Conservation (phyloP, 139 green algal species). For the Nannochloris sp. region DNA sequence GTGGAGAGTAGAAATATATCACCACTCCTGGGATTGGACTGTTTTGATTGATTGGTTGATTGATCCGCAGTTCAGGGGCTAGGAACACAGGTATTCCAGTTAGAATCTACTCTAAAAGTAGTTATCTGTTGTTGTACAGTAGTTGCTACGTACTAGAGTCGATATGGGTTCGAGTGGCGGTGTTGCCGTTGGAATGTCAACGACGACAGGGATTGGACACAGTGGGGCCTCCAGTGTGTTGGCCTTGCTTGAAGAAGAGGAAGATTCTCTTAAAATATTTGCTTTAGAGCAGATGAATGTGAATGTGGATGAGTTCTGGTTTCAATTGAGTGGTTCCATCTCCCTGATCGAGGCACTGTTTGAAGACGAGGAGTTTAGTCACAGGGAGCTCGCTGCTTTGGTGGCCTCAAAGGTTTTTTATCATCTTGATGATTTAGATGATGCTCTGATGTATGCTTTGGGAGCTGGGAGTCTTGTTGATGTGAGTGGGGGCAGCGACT, state of each 20-base stretch:
- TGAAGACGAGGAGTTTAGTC: conserved; percentile 89
- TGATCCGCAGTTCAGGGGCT: too few relatives aligned
- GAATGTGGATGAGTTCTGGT: conserved; percentile 76
- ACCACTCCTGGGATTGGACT: too few relatives aligned
- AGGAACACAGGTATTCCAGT: too few relatives aligned
- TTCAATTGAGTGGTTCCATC: conserved; percentile 82
- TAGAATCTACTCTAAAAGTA: too few relatives aligned
- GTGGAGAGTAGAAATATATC: too few relatives aligned
- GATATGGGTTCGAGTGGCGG: neutral
- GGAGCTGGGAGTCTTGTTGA: conserved; percentile 88
- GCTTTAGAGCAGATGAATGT: conserved; percentile 66
- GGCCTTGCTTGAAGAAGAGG: conserved; percentile 80
- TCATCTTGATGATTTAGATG: conserved; percentile 92
- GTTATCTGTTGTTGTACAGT: neutral
- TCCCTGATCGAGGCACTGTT: conserved; percentile 82
- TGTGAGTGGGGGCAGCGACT: conserved; percentile 80
- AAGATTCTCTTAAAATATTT: conserved; percentile 64
- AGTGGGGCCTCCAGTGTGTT: conserved; percentile 65
- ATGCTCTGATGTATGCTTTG: conserved; percentile 90
- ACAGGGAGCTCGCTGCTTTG: conserved; percentile 86
- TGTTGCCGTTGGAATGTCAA: neutral
- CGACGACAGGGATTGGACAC: neutral
- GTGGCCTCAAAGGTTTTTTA: conserved; percentile 99
- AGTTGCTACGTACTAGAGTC: neutral
- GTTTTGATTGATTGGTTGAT: too few relatives aligned